These are phyloP conservation scores for Aegilops tauschii DNA, from an alignment of 176 grass and related monocot species.

Conservation along the genomic window DNA sequence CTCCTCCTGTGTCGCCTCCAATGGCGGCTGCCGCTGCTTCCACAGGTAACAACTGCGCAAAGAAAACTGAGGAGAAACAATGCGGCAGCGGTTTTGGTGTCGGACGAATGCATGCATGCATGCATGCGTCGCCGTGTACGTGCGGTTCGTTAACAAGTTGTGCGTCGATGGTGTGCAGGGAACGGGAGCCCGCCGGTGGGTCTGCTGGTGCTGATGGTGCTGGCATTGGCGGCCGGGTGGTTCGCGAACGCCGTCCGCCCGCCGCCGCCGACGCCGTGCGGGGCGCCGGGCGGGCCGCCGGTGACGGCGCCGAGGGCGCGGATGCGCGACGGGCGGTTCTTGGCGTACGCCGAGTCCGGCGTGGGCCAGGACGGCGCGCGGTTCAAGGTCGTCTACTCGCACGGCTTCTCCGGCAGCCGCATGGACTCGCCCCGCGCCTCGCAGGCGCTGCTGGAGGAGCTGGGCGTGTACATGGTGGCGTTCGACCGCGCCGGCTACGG, in stretches of 20 bases:
- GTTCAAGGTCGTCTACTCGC: slow-evolving; percentile 86
- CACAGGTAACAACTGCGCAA: not conserved
- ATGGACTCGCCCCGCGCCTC: slow-evolving; percentile 56
- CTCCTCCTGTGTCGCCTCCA: not conserved
- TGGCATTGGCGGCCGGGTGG: slow-evolving; percentile 28
- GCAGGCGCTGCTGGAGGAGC: slow-evolving; percentile 63
- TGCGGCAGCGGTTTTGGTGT: not conserved
- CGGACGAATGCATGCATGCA: not conserved
- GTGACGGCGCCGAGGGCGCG: slow-evolving; percentile 63
- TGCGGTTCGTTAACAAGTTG: not conserved
- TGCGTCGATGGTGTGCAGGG: not conserved
- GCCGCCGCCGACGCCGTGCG: slow-evolving; percentile 53
- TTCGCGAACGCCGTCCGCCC: slow-evolving; percentile 42
- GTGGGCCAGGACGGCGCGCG: slow-evolving; percentile 44
- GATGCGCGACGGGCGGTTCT: slow-evolving; percentile 61
- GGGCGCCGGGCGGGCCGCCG: slow-evolving; percentile 51
- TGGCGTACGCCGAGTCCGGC: slow-evolving; percentile 85
- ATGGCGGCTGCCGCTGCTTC: slow-evolving; percentile 32
- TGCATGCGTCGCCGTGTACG: not conserved
- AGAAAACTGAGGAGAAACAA: not conserved
- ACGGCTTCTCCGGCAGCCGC: slow-evolving; percentile 78
- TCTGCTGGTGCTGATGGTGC: slow-evolving; percentile 28
- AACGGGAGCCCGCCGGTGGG: slow-evolving; percentile 30
- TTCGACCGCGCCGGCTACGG: slow-evolving; percentile 82
- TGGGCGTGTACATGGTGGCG: slow-evolving; percentile 68